Percentiles rank a stretch among this genome's conserved stretches.
Conservation (phyloP, 1,284 basidiomycete genomes). For the Athelia psychrophila region DNA sequence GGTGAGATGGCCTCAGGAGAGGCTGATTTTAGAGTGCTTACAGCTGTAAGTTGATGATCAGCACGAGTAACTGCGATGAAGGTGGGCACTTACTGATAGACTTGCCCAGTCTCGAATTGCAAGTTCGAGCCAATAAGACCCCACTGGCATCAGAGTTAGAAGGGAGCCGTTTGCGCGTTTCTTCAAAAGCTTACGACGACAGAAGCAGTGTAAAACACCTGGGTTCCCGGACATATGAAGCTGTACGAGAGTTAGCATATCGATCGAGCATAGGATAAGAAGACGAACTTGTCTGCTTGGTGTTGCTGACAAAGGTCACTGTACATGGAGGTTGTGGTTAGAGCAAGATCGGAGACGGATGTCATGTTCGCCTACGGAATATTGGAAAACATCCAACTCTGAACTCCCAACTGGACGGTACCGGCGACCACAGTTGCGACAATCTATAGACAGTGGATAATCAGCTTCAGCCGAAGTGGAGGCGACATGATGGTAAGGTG, state of each 20-base stretch:
- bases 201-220: conserved; percentile 35
- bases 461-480: conserved; percentile 14
- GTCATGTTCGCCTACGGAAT: conserved; percentile 9
- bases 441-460: too few species aligned
- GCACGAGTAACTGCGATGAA: neutral
- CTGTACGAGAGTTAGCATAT: neutral
- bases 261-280: neutral
- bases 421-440: conserved; percentile 39
- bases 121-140: conserved; percentile 39
- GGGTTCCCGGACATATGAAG: conserved; percentile 37
- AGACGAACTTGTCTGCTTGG: conserved; percentile 14
- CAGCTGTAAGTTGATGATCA: neutral
- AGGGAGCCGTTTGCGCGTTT: too few species aligned
- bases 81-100: conserved; percentile 6
- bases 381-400: conserved; percentile 35
- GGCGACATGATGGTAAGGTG: neutral
- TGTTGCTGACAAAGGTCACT: conserved; percentile 20
- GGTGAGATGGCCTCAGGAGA: neutral
- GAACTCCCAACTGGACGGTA: conserved; percentile 39
- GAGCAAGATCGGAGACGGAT: neutral
- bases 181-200: conserved; percentile 21
- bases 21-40: neutral
- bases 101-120: conserved; percentile 30
- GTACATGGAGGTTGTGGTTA: neutral
- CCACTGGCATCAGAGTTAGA: conserved; percentile 18